These are phyloP conservation scores for Populus ilicifolia DNA, from an alignment of 345 rosid species.

Conservation along the genomic window DNA sequence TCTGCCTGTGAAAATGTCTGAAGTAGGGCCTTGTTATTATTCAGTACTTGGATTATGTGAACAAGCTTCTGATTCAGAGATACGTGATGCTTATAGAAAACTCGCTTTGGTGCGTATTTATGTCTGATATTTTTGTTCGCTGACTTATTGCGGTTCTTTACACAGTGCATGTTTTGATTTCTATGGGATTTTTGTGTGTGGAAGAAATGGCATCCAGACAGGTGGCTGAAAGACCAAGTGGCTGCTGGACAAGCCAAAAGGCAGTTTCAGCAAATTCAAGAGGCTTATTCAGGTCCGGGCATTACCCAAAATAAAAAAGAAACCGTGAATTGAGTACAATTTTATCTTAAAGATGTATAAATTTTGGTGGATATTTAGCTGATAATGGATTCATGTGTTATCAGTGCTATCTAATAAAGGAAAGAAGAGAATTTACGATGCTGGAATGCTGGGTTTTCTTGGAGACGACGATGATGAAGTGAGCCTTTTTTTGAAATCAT, in stretches of 20 bases:
- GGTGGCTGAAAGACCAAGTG: constrained; percentile 28
- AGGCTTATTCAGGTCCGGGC: constrained; percentile 35
- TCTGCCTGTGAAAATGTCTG: no score
- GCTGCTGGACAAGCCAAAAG: constrained; percentile 30
- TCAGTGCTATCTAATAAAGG: constrained; percentile 28
- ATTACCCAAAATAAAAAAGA: no score
- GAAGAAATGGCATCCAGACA: constrained; percentile 50
- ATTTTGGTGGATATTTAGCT: no score
- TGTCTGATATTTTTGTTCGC: no score
- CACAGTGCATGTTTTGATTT: no score
- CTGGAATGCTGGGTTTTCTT: constrained; percentile 28
- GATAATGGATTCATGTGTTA: neutral
- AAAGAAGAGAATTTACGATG: constrained; percentile 32
- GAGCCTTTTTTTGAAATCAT: neutral
- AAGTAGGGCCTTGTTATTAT: constrained; percentile 16
- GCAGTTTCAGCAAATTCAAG: constrained; percentile 42
- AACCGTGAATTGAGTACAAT: no score
- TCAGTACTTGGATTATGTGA: constrained; percentile 33
- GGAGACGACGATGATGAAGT: constrained; percentile 38
- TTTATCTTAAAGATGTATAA: no score
- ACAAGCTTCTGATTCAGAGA: constrained; percentile 31
- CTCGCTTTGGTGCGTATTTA: constrained; percentile 28
- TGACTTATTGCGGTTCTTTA: no score
- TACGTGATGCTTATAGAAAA: constrained; percentile 33
- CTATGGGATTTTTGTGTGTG: neutral